These are phyloP conservation scores for Sutorius eximius DNA, from an alignment of 1,284 basidiomycete species.

Conservation along the genomic window DNA sequence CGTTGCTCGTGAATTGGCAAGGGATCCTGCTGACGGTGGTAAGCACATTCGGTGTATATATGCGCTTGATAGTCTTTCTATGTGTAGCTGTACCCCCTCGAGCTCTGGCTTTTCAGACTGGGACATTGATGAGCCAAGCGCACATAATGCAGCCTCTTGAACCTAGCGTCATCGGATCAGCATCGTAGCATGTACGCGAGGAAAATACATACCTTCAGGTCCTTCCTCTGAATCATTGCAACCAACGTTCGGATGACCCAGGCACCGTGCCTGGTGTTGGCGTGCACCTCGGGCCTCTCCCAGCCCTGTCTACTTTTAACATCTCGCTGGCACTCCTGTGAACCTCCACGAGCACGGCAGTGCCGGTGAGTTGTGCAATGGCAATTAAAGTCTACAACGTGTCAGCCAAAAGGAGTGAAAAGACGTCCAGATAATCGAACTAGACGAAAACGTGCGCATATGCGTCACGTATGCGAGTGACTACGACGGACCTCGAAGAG, in stretches of 20 bases:
- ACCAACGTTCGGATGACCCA: slow-evolving; percentile 59
- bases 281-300: slow-evolving; percentile 49
- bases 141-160: slow-evolving; percentile 69
- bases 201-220: slow-evolving; percentile 48
- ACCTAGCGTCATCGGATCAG: slow-evolving; percentile 40
- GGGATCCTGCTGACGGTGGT: slow-evolving; percentile 43
- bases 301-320: slow-evolving; percentile 63
- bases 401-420: slow-evolving; percentile 59
- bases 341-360: slow-evolving; percentile 48
- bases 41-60: slow-evolving; percentile 7
- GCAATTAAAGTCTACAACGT: slow-evolving; percentile 37
- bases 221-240: slow-evolving; percentile 47
- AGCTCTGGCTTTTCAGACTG: slow-evolving; percentile 41
- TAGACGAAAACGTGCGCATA: slow-evolving; percentile 23
- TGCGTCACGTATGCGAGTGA: neutral
- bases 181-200: neutral
- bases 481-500: slow-evolving; percentile 55
- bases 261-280: slow-evolving; percentile 48
- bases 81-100: slow-evolving; percentile 37
- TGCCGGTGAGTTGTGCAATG: slow-evolving; percentile 58
- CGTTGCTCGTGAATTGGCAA: slow-evolving; percentile 50
- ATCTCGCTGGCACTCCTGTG: slow-evolving; percentile 57
- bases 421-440: slow-evolving; percentile 63
- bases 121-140: slow-evolving; percentile 69
- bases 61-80: neutral